Conservation (phyloP, 2,329 filamentous ascomycete species). For the Diplodia sapinea region DNA sequence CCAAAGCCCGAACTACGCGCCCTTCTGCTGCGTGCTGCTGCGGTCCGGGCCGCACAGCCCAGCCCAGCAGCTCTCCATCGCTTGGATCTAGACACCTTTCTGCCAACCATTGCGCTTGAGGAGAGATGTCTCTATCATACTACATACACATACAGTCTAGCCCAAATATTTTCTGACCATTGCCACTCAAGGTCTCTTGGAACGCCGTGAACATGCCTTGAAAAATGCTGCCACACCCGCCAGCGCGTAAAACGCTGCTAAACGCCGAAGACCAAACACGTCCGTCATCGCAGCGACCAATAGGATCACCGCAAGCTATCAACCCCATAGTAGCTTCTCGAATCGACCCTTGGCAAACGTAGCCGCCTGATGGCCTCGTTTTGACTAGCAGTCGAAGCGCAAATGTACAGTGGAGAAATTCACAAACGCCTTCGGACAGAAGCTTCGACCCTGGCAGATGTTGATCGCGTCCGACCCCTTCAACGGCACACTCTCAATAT, state of each 20-base stretch:
- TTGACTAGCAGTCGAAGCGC: background rate
- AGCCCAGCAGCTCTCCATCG: no score
- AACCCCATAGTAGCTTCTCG: background rate
- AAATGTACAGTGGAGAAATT: background rate
- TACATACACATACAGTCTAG: conserved; percentile 26
- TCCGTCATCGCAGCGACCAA: conserved; percentile 12
- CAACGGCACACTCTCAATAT: background rate
- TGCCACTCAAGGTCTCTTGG: conserved; percentile 15
- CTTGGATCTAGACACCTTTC: background rate
- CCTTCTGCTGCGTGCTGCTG: background rate
- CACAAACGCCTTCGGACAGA: background rate
- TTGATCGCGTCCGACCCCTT: background rate
- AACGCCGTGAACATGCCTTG: conserved; percentile 31
- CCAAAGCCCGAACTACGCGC: background rate
- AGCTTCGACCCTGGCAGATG: background rate
- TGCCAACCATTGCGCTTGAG: background rate
- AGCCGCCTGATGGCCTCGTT: background rate
- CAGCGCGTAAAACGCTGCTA: conserved; percentile 30
- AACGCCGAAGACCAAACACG: conserved; percentile 31
- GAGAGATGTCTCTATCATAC: conserved; percentile 29
- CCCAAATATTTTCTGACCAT: conserved; percentile 5
- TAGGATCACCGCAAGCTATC: background rate
- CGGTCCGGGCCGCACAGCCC: conserved; percentile 10
- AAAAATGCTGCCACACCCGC: conserved; percentile 24
- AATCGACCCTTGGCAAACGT: background rate